These are phyloP conservation scores for Vitis amurensis DNA, from an alignment of 164 flowering plant genomes.

Conservation along the genomic window DNA sequence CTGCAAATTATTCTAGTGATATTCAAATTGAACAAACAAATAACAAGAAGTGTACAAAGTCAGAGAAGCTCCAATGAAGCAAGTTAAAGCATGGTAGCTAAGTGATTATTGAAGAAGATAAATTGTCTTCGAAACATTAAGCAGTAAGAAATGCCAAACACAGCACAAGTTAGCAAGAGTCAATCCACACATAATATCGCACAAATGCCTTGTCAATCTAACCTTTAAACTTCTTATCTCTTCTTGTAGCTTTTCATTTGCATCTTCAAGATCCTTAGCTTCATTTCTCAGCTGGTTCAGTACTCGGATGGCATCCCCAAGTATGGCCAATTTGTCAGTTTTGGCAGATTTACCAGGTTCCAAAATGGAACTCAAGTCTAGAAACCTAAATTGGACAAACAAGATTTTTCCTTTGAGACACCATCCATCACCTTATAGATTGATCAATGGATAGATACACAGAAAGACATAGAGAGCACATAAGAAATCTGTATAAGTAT, in stretches of 20 bases:
- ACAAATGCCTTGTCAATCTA: constrained; percentile 1
- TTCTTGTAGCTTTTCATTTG: constrained; percentile 48
- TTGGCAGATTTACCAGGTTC: constrained; percentile 53
- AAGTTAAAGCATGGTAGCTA: too few species aligned
- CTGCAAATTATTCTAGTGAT: too few species aligned
- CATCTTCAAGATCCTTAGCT: constrained; percentile 50
- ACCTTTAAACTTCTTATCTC: constrained; percentile 58
- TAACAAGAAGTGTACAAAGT: too few species aligned
- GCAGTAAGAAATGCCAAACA: too few species aligned
- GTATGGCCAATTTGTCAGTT: constrained; percentile 45
- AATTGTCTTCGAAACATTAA: too few species aligned
- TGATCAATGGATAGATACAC: too few species aligned
- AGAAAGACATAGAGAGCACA: background rate
- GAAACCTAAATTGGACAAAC: constrained; percentile 35
- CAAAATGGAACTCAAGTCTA: constrained; percentile 51
- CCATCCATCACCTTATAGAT: background rate
- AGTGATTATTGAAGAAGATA: too few species aligned
- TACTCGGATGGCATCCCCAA: constrained; percentile 54
- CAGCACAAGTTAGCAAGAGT: background rate
- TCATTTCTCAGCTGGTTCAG: constrained; percentile 49
- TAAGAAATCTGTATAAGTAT: background rate
- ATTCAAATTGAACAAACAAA: too few species aligned
- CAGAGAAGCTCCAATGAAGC: too few species aligned
- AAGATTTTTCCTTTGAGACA: constrained; percentile 1
- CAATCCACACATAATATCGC: too few species aligned